Conservation (phyloP, 768 basidiomycete genomes). For the Trametes maxima region DNA sequence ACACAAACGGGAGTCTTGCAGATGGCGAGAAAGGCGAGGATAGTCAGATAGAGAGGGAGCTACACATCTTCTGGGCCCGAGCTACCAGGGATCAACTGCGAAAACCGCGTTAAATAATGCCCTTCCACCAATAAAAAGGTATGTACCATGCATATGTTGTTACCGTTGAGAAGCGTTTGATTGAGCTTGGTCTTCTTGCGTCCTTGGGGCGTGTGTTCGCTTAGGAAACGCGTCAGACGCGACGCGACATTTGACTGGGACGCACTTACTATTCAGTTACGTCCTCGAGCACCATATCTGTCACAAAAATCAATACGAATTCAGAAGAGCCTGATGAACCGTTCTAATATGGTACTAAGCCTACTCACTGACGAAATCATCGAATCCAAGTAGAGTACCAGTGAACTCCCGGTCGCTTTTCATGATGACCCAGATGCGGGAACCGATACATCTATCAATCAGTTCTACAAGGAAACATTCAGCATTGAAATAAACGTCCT, state of each 20-base stretch:
- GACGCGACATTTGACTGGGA: too few relatives aligned
- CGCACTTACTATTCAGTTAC: conserved; percentile 89
- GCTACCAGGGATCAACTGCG: conserved; percentile 67
- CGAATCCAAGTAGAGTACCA: conserved; percentile 92
- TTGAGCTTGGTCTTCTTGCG: conserved; percentile 79
- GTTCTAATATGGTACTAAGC: not conserved
- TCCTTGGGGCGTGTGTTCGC: conserved; percentile 85
- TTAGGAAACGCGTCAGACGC: conserved; percentile 34
- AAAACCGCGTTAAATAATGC: not conserved
- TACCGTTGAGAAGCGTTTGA: conserved; percentile 90
- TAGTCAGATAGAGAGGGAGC: not conserved
- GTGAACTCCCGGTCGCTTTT: conserved; percentile 97
- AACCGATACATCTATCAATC: conserved; percentile 97
- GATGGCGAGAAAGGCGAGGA: not conserved
- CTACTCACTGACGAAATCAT: conserved; percentile 98
- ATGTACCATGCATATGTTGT: conserved; percentile 92
- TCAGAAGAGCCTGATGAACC: not conserved
- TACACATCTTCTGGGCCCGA: conserved; percentile 57
- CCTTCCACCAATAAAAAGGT: not conserved
- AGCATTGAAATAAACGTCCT: not conserved
- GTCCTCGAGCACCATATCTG: conserved; percentile 95
- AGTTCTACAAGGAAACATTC: conserved; percentile 57
- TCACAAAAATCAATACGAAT: not conserved
- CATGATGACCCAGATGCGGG: conserved; percentile 98
- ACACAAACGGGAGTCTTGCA: not conserved